A percentile compares a stretch with the other conserved stretches of the same genome.
Evolutionary conservation across 163 green algal species (phyloP).

Genomic region (Scenedesmus sp.): DNA sequence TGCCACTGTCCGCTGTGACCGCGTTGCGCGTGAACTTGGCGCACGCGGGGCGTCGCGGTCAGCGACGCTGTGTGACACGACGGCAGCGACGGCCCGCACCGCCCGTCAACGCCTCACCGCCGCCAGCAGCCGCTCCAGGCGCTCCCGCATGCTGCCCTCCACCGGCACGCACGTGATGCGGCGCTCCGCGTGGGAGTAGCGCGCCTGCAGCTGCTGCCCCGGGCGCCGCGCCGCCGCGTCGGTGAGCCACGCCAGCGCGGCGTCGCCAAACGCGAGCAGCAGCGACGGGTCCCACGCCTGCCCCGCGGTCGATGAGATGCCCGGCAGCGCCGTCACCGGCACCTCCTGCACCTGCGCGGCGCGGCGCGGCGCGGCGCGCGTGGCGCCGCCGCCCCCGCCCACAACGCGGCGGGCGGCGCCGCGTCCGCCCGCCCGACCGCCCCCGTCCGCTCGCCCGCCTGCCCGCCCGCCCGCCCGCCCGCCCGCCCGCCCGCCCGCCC

Average conservation of each 20-base stretch:
- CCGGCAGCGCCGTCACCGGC: slow-evolving; percentile 45
- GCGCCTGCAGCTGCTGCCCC: slow-evolving; percentile 17
- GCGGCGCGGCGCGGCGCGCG: not conserved
- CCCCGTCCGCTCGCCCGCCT: not conserved
- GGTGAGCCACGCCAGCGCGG: slow-evolving; percentile 57
- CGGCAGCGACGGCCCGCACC: too few relatives aligned
- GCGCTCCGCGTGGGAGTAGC: not conserved
- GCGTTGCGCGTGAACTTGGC: too few relatives aligned
- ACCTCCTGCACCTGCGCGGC: slow-evolving; percentile 37
- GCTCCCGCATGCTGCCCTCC: not conserved
- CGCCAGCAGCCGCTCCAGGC: slow-evolving; percentile 19
- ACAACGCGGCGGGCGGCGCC: too few relatives aligned
- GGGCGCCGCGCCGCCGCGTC: slow-evolving; percentile 19
- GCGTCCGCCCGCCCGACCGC: too few relatives aligned
- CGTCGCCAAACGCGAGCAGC: slow-evolving; percentile 57
- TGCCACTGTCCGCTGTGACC: too few relatives aligned
- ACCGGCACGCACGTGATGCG: not conserved
- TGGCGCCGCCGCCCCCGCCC: too few relatives aligned
- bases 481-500: not conserved
- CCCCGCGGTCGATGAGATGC: slow-evolving; percentile 23
- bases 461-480: not conserved
- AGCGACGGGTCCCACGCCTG: slow-evolving; percentile 49
- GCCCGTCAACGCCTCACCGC: too few relatives aligned
- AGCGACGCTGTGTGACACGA: too few relatives aligned
- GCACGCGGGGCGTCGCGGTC: too few relatives aligned